Evolutionary conservation across 163 green algal genomes (phyloP).

Genomic region (Prototheca wickerhamii): DNA sequence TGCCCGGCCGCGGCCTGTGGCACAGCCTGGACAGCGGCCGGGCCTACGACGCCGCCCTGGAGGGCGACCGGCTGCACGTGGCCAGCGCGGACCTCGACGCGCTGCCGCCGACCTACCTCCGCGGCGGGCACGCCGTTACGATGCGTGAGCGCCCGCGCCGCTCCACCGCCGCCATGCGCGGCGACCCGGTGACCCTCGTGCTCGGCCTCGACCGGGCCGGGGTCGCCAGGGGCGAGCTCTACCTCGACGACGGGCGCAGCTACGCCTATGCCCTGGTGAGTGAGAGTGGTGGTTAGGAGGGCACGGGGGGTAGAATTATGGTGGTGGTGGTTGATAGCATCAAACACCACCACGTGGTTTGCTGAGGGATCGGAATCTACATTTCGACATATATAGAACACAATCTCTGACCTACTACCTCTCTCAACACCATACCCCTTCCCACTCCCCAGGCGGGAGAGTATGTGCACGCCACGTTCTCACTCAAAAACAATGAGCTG

Average conservation of each 20-base stretch:
- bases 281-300: no score
- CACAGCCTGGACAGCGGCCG: conserved; percentile 46
- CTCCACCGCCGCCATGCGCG: conserved; percentile 39
- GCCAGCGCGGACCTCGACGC: neutral
- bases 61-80: neutral
- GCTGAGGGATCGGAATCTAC: neutral
- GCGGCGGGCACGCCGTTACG: conserved; percentile 64
- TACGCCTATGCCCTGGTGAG: conserved; percentile 51
- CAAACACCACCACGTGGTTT: neutral
- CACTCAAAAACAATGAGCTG: neutral
- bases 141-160: conserved; percentile 50
- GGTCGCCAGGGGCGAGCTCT: conserved; percentile 56
- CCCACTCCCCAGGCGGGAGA: neutral
- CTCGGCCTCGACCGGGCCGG: conserved; percentile 59
- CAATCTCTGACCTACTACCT: no score
- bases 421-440: no score
- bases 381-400: no score
- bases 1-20: conserved; percentile 54
- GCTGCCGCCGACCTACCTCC: conserved; percentile 60
- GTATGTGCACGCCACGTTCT: neutral
- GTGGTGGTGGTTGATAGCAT: no score
- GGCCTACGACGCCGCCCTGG: neutral
- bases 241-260: conserved; percentile 78
- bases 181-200: conserved; percentile 79
- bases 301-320: no score